These are phyloP conservation scores for Pigoraptor vietnamica DNA, from an alignment of 78 protist species.

Conservation along the genomic window DNA sequence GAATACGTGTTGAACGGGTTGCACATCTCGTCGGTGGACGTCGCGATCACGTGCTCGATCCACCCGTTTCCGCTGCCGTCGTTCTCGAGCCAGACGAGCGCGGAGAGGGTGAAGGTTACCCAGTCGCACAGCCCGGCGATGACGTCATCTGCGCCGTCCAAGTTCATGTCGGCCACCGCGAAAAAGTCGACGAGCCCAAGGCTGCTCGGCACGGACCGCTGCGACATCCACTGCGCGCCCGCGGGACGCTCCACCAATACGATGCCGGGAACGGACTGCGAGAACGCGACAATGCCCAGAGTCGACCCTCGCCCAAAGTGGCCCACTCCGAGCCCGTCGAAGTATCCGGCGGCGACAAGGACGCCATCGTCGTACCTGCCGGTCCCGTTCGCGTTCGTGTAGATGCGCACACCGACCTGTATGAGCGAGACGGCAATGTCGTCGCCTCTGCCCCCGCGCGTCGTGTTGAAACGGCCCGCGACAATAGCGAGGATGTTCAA, in stretches of 20 bases:
- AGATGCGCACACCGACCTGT: not conserved
- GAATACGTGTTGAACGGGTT: not conserved
- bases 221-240: not conserved
- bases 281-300: not conserved
- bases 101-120: not conserved
- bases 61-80: not conserved
- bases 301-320: not conserved
- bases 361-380: not conserved
- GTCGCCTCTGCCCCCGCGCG: not conserved
- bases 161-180: not conserved
- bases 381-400: not conserved
- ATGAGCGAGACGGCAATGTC: not conserved
- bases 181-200: not conserved
- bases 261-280: not conserved
- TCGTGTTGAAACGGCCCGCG: not conserved
- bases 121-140: not conserved
- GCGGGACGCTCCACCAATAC: not conserved
- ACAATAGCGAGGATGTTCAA: not conserved
- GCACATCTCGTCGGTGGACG: not conserved
- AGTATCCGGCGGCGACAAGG: not conserved
- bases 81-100: not conserved
- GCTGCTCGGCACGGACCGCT: not conserved
- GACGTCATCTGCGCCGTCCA: not conserved
- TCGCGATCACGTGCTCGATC: not conserved
- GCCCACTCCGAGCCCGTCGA: not conserved